phyloP scores from a whole-genome alignment of 345 rosid species.

The Citrus inodora region DNA sequence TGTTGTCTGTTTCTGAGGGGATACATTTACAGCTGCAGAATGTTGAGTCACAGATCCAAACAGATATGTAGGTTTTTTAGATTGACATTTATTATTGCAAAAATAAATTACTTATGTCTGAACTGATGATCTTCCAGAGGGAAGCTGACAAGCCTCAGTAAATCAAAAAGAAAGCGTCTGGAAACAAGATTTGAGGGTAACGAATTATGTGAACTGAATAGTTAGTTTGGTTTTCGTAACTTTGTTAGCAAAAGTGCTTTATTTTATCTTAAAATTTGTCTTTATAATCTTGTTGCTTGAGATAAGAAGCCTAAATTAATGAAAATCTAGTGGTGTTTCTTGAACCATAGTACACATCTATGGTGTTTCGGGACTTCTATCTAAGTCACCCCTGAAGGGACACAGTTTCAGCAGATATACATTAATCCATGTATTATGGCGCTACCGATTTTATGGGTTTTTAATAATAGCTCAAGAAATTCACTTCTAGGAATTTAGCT shows the following conservation, averaged over 20 bases:
- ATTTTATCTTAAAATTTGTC: background rate
- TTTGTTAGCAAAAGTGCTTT: background rate
- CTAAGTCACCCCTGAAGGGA: background rate
- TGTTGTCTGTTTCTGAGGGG: constrained; percentile 66
- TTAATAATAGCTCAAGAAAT: background rate
- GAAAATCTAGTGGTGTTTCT: background rate
- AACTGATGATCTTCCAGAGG: constrained; percentile 44
- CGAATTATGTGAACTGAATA: constrained; percentile 1
- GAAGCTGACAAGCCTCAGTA: constrained; percentile 54
- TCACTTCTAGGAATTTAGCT: background rate
- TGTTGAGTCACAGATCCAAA: constrained; percentile 63
- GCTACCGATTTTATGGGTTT: background rate
- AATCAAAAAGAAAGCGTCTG: constrained; percentile 66
- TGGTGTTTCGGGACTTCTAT: background rate
- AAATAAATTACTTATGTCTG: constrained; percentile 16
- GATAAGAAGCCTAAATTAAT: constrained; percentile 2
- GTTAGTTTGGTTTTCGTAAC: background rate
- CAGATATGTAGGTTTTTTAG: constrained; percentile 56
- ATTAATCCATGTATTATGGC: background rate
- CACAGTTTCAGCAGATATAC: background rate
- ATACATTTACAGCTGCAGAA: constrained; percentile 58
- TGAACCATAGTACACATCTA: background rate
- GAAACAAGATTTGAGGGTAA: constrained; percentile 78
- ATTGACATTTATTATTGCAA: constrained; percentile 9
- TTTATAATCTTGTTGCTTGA: background rate